These are phyloP conservation scores for Neoascochyta sp. DNA, from an alignment of 2,329 filamentous ascomycete species.

Conservation along the genomic window DNA sequence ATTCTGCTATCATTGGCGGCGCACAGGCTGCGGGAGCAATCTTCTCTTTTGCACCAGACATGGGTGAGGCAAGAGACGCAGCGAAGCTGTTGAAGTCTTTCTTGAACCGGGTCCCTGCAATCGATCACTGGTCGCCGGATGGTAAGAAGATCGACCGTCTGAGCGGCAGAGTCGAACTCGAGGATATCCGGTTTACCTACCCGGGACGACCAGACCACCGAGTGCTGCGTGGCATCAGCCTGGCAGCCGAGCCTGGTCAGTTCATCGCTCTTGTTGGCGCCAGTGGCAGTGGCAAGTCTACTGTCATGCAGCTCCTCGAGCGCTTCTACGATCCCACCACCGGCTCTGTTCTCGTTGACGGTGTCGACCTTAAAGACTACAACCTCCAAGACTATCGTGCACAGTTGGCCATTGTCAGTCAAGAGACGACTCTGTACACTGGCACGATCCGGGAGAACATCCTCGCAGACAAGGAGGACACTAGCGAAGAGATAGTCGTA, in stretches of 20 bases:
- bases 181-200: conserved; percentile 90
- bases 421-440: conserved; percentile 93
- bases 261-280: conserved; percentile 91
- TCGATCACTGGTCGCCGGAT: conserved; percentile 49
- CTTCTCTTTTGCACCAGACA: conserved; percentile 92
- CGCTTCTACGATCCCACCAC: conserved; percentile 88
- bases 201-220: conserved; percentile 86
- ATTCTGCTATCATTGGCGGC: conserved; percentile 82
- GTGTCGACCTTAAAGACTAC: conserved; percentile 72
- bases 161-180: conserved; percentile 75
- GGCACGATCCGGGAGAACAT: conserved; percentile 88
- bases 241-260: conserved; percentile 70
- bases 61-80: conserved; percentile 90
- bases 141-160: conserved; percentile 52
- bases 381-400: conserved; percentile 80
- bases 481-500: conserved; percentile 68
- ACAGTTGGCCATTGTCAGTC: conserved; percentile 85
- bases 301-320: conserved; percentile 85
- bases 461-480: conserved; percentile 59
- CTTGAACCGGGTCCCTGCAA: conserved; percentile 75
- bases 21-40: conserved; percentile 88
- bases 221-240: conserved; percentile 80
- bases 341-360: conserved; percentile 78
- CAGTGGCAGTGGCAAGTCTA: conserved; percentile 90
- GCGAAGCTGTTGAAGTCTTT: conserved; percentile 75